Conservation (phyloP, 805 yeast genomes). For the Saccharomycopsis amapae region DNA sequence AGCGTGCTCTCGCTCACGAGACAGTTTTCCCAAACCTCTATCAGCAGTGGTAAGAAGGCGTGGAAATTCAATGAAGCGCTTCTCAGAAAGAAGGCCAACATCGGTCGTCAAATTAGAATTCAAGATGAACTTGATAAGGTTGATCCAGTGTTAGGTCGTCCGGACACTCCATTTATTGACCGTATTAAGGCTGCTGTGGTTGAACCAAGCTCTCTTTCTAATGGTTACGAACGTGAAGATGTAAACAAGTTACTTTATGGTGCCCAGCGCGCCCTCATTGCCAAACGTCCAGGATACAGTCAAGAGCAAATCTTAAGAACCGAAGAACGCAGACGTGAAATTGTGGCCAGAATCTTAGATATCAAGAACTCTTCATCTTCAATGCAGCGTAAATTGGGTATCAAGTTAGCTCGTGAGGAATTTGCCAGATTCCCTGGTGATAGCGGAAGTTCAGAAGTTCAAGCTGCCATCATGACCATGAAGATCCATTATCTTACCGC, state of each 20-base stretch:
- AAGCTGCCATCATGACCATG: slow-evolving; percentile 85
- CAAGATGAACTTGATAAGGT: slow-evolving; percentile 33
- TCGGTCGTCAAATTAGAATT: slow-evolving; percentile 29
- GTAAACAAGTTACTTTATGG: slow-evolving; percentile 73
- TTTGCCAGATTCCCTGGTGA: slow-evolving; percentile 82
- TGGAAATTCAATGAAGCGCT: slow-evolving; percentile 29
- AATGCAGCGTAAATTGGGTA: slow-evolving; percentile 53
- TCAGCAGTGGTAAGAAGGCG: slow-evolving; percentile 25
- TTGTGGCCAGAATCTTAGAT: slow-evolving; percentile 62
- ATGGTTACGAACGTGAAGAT: slow-evolving; percentile 52
- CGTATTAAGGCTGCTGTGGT: slow-evolving; percentile 60
- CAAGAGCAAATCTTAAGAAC: slow-evolving; percentile 29
- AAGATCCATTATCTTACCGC: slow-evolving; percentile 70
- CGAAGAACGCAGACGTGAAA: slow-evolving; percentile 56
- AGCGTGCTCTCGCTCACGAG: no score
- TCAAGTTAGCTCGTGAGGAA: slow-evolving; percentile 63
- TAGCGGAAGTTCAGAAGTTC: slow-evolving; percentile 93
- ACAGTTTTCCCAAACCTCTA: slow-evolving; percentile 16
- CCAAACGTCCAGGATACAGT: slow-evolving; percentile 25
- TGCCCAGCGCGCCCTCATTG: slow-evolving; percentile 56
- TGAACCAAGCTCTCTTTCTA: slow-evolving; percentile 59
- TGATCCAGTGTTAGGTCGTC: slow-evolving; percentile 82
- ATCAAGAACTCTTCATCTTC: slow-evolving; percentile 60
- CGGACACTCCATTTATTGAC: slow-evolving; percentile 56
- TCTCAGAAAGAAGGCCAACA: slow-evolving; percentile 30